Base-by-base conservation (phyloP, 1,284 basidiomycete genomes). In the Pseudozyma thailandica region DNA sequence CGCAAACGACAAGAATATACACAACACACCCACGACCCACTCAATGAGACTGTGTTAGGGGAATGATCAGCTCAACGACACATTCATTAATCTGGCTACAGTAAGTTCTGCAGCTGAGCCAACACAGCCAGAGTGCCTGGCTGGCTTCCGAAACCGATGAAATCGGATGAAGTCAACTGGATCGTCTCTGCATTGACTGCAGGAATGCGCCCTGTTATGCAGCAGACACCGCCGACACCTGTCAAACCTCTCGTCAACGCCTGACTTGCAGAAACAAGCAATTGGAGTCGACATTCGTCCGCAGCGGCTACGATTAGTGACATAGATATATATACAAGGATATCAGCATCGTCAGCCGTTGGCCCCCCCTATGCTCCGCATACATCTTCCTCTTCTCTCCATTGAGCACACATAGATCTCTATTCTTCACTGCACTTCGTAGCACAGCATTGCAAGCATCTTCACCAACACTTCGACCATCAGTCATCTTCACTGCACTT, bases 61-160 rank as follows among this genome's bases (percentile, higher is more conserved):
- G 16, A 20, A 9, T 55, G 59, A 62, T 62, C 59, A 62, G 59
- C 59, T 62, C 26, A 6, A 9, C 25, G 59, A 62, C 59, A 62
- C 59, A 46, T 42, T 37, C 15, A 44, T 21, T 21, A 28, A 51
- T 18, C 18, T 35, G 13, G 5, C 6, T n/a, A 35, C 13, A 12
- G 6, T 16, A 7, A 35, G 33, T 35, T 12, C 33, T 9, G 33
- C 15, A 8, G 30, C n/a, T n/a, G n/a, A n/a, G 35, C 21, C n/a
- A 12, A 25, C 31, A 28, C 26, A 26, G 21, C 8, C 12, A 15
- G 8, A 25, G 21, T 3, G 15, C 12, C 20, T 26, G 23, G 12
- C 46, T 44, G 31, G 20, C 38, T 50, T 37, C 21, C 30, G 42
- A 55, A 30, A 47, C 25, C 52, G 53, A 31, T 4, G 5, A 9